Conservation (phyloP, 1,284 basidiomycete genomes). For the Ustanciosporium gigantosporum region DNA sequence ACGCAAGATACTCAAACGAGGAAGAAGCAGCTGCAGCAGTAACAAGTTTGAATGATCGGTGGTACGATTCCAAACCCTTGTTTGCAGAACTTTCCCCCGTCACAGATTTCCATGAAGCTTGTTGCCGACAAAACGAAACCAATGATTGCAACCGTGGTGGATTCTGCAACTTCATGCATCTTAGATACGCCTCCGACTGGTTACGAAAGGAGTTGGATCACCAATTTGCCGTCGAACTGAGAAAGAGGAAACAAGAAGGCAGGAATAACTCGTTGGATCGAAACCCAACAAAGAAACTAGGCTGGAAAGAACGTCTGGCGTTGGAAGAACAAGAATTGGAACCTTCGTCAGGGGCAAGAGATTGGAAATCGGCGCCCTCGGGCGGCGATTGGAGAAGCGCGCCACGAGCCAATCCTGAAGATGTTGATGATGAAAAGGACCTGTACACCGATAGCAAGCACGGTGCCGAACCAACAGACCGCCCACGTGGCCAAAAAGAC, state of each 20-base stretch:
- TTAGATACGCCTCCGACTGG: constrained; percentile 61
- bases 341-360: too few species aligned
- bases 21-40: constrained; percentile 93
- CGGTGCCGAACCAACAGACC: too few species aligned
- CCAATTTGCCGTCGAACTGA: constrained; percentile 50
- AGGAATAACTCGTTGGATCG: not conserved
- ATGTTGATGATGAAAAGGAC: too few species aligned
- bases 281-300: constrained; percentile 5
- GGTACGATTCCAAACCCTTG: constrained; percentile 96
- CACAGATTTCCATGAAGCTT: constrained; percentile 97
- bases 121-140: constrained; percentile 77
- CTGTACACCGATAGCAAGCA: too few species aligned
- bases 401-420: not conserved
- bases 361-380: not conserved
- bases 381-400: not conserved
- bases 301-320: constrained; percentile 36
- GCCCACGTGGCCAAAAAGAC: too few species aligned
- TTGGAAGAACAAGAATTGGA: constrained; percentile 6
- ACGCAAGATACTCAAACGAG: constrained; percentile 97
- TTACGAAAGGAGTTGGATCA: constrained; percentile 51
- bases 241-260: constrained; percentile 29
- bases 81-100: constrained; percentile 98
- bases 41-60: constrained; percentile 88
- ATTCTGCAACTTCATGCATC: constrained; percentile 99
- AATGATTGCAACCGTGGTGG: constrained; percentile 70